Evolutionary conservation across 1,284 basidiomycete genomes (phyloP).

Genomic region (Malassezia dermatis): DNA sequence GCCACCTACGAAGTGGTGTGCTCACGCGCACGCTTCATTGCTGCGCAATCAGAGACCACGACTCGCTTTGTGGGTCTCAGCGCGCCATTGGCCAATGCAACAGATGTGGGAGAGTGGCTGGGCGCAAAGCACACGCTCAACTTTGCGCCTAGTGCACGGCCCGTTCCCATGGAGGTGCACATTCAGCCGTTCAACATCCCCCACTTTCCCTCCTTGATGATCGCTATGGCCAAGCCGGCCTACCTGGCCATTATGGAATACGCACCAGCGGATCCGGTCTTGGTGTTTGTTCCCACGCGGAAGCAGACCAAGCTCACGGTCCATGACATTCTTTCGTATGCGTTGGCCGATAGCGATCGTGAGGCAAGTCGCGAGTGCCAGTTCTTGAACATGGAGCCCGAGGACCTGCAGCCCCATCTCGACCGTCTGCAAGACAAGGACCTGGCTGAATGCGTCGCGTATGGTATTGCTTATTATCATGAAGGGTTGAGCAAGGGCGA

Average conservation of each 20-base stretch:
- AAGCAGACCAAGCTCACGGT: slow-evolving; percentile 88
- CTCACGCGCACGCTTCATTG: slow-evolving; percentile 85
- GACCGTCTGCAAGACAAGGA: slow-evolving; percentile 70
- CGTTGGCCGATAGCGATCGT: slow-evolving; percentile 63
- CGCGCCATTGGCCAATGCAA: slow-evolving; percentile 88
- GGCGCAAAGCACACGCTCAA: slow-evolving; percentile 86
- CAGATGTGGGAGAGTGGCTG: slow-evolving; percentile 96
- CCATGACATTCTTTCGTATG: slow-evolving; percentile 80
- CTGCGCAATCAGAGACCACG: slow-evolving; percentile 81
- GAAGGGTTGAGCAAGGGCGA: slow-evolving; percentile 84
- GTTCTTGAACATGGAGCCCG: slow-evolving; percentile 80
- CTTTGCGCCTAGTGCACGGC: slow-evolving; percentile 87
- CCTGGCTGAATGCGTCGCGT: slow-evolving; percentile 69
- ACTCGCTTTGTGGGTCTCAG: slow-evolving; percentile 87
- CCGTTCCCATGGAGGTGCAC: slow-evolving; percentile 92
- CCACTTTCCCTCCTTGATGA: slow-evolving; percentile 96
- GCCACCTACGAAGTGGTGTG: slow-evolving; percentile 93
- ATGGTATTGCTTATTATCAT: slow-evolving; percentile 91
- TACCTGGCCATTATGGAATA: slow-evolving; percentile 88
- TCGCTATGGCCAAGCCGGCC: slow-evolving; percentile 96
- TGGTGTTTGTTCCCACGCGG: slow-evolving; percentile 84
- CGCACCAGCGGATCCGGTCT: slow-evolving; percentile 72
- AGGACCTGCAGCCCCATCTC: slow-evolving; percentile 75
- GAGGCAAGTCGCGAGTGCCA: slow-evolving; percentile 56
- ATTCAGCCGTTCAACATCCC: slow-evolving; percentile 88